Evolutionary conservation across 1,284 basidiomycete species (phyloP).

Genomic region (Trichosporon ovoides): DNA sequence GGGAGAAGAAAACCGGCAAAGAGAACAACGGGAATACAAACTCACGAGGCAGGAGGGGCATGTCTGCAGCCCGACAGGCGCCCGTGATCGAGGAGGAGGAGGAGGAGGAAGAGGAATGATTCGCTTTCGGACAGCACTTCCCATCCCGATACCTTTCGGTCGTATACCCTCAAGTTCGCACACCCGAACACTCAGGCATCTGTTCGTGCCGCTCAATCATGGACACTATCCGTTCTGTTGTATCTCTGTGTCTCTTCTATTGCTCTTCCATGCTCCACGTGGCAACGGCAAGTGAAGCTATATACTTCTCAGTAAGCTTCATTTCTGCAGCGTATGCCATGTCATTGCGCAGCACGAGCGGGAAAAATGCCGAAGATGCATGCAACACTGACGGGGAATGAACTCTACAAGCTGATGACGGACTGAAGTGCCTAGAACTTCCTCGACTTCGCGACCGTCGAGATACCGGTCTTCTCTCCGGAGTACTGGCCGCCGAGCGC

Average conservation of each 20-base stretch:
- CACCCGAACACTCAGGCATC: not conserved
- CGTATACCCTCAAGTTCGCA: slow-evolving; percentile 5
- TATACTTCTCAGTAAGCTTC: not conserved
- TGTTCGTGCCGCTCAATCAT: not conserved
- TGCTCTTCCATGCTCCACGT: not conserved
- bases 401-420: not conserved
- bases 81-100: slow-evolving; percentile 30
- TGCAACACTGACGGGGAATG: not conserved
- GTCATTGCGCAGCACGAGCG: not conserved
- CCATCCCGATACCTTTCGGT: not conserved
- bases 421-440: slow-evolving; percentile 50
- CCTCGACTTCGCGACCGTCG: slow-evolving; percentile 77
- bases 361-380: slow-evolving; percentile 4
- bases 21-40: not conserved
- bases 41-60: not conserved
- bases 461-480: slow-evolving; percentile 67
- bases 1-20: slow-evolving; percentile 2
- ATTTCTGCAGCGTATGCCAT: not conserved
- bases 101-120: slow-evolving; percentile 27
- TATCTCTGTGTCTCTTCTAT: not conserved
- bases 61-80: slow-evolving; percentile 1
- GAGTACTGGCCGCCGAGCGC: slow-evolving; percentile 50
- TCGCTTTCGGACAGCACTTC: not conserved
- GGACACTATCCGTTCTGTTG: slow-evolving; percentile 1
- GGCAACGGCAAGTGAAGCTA: not conserved